Conservation (phyloP, 2,329 filamentous ascomycete species). For the Pseudogymnoascus sp. region DNA sequence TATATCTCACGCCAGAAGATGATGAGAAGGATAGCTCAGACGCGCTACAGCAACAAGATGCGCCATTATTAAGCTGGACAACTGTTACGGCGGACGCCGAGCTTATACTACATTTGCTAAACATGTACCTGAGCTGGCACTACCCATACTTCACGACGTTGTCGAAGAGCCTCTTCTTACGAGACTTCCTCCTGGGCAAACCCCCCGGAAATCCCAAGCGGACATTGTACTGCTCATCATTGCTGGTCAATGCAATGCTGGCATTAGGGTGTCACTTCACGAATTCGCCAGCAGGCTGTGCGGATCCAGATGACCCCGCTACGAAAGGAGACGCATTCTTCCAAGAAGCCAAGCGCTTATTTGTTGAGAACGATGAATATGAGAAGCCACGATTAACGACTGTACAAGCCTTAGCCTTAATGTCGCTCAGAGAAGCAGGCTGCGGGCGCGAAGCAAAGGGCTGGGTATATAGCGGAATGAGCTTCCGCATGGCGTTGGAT, state of each 20-base stretch:
- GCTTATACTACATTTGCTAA: conserved; percentile 77
- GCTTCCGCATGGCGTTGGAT: conserved; percentile 94
- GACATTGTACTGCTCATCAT: conserved; percentile 74
- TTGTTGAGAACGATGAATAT: conserved; percentile 87
- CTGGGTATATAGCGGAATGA: conserved; percentile 98
- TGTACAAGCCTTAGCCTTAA: conserved; percentile 85
- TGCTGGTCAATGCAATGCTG: conserved; percentile 90
- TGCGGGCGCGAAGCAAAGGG: conserved; percentile 91
- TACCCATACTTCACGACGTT: conserved; percentile 93
- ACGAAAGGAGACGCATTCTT: conserved; percentile 97
- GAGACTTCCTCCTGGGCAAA: conserved; percentile 70
- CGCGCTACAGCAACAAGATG: conserved; percentile 38
- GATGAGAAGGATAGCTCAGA: conserved; percentile 24
- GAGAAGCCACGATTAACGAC: conserved; percentile 82
- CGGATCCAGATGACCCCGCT: conserved; percentile 62
- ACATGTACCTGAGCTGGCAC: conserved; percentile 98
- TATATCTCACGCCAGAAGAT: conserved; percentile 58
- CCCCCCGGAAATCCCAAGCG: conserved; percentile 42
- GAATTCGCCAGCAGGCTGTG: conserved; percentile 62
- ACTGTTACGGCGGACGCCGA: conserved; percentile 71
- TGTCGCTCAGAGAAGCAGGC: conserved; percentile 93
- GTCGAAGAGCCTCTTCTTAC: conserved; percentile 77
- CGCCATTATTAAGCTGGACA: conserved; percentile 81
- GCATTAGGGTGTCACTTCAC: conserved; percentile 80
- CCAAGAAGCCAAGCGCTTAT: conserved; percentile 79